These are phyloP conservation scores for Cryptococcus hybrid DNA, from an alignment of 1,284 basidiomycete species.

Conservation along the genomic window DNA sequence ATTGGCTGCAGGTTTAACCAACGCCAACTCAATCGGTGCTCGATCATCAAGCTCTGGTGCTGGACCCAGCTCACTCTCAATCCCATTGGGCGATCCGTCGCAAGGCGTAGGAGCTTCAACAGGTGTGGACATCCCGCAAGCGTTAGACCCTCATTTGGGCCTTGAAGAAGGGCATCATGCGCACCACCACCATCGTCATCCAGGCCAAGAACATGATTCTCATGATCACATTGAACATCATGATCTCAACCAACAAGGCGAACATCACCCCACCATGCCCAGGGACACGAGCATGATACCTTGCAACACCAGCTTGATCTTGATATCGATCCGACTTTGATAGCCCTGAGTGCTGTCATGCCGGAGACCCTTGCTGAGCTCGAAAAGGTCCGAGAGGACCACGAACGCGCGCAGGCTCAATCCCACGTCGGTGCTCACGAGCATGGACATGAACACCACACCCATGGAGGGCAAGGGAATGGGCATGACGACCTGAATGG, in stretches of 20 bases:
- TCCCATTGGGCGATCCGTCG: neutral
- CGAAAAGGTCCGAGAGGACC: neutral
- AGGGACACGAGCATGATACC: neutral
- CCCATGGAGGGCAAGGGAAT: too few species aligned
- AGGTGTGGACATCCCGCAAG: neutral
- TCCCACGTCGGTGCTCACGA: too few species aligned
- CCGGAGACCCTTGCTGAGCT: constrained; percentile 15
- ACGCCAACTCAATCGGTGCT: constrained; percentile 7
- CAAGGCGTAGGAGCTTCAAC: neutral
- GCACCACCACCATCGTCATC: neutral
- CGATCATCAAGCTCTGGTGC: neutral
- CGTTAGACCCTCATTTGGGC: neutral
- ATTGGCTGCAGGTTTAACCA: constrained; percentile 27
- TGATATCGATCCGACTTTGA: constrained; percentile 28
- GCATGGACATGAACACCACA: too few species aligned
- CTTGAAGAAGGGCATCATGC: neutral
- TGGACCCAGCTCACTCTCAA: too few species aligned
- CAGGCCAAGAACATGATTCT: neutral
- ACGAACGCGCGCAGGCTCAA: too few species aligned
- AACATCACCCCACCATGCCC: neutral
- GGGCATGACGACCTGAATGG: too few species aligned
- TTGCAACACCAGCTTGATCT: constrained; percentile 7
- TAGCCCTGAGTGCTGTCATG: constrained; percentile 12
- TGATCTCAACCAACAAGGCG: neutral
- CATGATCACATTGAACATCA: neutral